Percentiles rank a stretch among this genome's conserved stretches.
These are phyloP conservation scores for Simmondsia chinensis DNA, from an alignment of 148 eudicot species.

Conservation along the genomic window DNA sequence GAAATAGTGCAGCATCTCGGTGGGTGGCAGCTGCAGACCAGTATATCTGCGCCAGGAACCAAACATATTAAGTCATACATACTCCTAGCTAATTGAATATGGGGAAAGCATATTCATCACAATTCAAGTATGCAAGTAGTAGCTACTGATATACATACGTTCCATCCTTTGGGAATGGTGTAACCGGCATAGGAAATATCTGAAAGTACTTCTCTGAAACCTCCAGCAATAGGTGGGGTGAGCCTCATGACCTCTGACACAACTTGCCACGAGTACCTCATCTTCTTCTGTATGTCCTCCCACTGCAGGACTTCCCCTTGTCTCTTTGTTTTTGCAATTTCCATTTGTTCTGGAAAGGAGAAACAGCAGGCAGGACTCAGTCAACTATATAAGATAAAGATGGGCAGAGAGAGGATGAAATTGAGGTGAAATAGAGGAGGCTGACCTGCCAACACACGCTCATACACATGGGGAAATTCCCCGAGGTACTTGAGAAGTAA, in stretches of 20 bases:
- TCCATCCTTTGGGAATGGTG: slow-evolving; percentile 36
- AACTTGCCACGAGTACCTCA: slow-evolving; percentile 28
- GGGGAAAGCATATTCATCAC: too few species aligned
- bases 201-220: slow-evolving; percentile 26
- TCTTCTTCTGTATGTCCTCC: slow-evolving; percentile 28
- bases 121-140: too few species aligned
- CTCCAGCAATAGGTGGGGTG: slow-evolving; percentile 17
- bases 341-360: slow-evolving; percentile 17
- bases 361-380: background rate
- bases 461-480: slow-evolving; percentile 26
- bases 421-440: too few species aligned
- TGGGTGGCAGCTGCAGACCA: slow-evolving; percentile 26
- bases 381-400: background rate
- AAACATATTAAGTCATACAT: background rate
- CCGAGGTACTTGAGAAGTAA: slow-evolving; percentile 36
- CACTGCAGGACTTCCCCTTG: slow-evolving; percentile 15
- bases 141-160: too few species aligned
- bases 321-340: slow-evolving; percentile 12
- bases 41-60: slow-evolving; percentile 12
- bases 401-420: too few species aligned
- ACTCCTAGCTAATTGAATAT: too few species aligned
- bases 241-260: slow-evolving; percentile 31
- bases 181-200: slow-evolving; percentile 24
- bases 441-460: too few species aligned
- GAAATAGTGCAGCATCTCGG: slow-evolving; percentile 14